A percentile compares a stretch with the other conserved stretches of the same genome.
phyloP scores from a whole-genome alignment of 352 stramenopile genomes.

The Pythium folliculosum region DNA sequence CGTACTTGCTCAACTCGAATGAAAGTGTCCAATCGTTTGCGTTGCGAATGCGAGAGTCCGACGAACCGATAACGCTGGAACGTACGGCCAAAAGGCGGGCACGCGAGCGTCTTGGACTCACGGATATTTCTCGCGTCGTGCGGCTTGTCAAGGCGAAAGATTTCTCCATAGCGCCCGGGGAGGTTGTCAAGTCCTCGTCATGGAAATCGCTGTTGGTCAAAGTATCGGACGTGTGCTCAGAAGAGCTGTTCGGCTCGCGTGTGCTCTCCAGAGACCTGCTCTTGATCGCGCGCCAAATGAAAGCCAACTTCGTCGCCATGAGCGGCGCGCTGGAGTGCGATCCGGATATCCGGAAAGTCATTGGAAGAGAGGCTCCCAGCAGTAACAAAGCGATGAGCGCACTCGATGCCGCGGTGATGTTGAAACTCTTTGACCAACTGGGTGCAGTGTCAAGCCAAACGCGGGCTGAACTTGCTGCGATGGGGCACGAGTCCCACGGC shows the following conservation, averaged over 20 bases:
- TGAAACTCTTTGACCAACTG: no score
- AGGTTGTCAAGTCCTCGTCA: neutral
- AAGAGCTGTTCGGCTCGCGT: slow-evolving; percentile 12
- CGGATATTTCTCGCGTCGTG: neutral
- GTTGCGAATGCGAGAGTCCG: neutral
- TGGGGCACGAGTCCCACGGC: no score
- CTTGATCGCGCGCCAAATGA: neutral
- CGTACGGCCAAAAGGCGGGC: neutral
- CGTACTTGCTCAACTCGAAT: neutral
- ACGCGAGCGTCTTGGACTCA: neutral
- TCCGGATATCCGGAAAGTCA: no score
- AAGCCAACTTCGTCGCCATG: neutral
- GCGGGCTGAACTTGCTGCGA: no score
- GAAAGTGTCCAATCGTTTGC: neutral
- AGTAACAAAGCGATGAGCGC: no score
- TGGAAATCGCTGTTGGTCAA: neutral
- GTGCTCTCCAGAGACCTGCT: slow-evolving; percentile 10
- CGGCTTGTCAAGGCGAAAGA: slow-evolving; percentile 21
- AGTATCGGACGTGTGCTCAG: neutral
- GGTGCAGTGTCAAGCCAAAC: no score
- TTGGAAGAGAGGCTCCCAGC: no score
- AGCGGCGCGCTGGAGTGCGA: neutral
- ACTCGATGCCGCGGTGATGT: no score
- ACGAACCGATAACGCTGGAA: neutral
- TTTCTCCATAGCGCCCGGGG: neutral